phyloP scores from a whole-genome alignment of 2,329 filamentous ascomycete species.

The Ilyonectria sp. region DNA sequence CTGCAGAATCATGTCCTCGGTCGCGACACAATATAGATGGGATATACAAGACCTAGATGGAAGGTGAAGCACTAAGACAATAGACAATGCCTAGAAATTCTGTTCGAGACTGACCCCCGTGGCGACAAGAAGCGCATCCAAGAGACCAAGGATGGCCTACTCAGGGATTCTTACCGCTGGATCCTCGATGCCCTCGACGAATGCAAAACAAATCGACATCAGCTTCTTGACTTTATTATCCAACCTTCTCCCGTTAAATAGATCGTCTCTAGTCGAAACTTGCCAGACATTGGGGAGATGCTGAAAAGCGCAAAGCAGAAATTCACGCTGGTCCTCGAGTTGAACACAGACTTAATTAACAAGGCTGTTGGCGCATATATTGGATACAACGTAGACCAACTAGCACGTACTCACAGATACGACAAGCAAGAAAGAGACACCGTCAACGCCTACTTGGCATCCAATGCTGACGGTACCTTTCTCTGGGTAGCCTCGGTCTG shows the following conservation, averaged over 20 bases:
- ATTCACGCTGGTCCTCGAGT: neutral
- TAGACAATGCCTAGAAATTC: neutral
- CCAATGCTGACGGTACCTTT: slow-evolving; percentile 56
- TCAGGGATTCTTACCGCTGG: neutral
- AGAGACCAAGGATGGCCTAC: neutral
- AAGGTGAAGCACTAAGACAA: slow-evolving; percentile 23
- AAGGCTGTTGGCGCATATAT: neutral
- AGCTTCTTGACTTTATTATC: neutral
- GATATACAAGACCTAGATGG: neutral
- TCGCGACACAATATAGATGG: no score
- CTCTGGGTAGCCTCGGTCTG: slow-evolving; percentile 44
- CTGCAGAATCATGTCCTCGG: no score
- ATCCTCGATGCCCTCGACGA: neutral
- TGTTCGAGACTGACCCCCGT: neutral
- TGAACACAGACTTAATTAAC: neutral
- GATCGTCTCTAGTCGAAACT: neutral
- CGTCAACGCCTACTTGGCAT: slow-evolving; percentile 36
- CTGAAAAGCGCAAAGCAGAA: neutral
- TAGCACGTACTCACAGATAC: neutral
- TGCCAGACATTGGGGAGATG: neutral
- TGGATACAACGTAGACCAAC: neutral
- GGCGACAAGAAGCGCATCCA: neutral
- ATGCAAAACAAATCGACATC: neutral
- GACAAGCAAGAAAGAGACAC: slow-evolving; percentile 4
- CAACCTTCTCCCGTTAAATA: neutral